phyloP scores from a whole-genome alignment of 495 filamentous ascomycete genomes.

The Aspergillus mulundensis region DNA sequence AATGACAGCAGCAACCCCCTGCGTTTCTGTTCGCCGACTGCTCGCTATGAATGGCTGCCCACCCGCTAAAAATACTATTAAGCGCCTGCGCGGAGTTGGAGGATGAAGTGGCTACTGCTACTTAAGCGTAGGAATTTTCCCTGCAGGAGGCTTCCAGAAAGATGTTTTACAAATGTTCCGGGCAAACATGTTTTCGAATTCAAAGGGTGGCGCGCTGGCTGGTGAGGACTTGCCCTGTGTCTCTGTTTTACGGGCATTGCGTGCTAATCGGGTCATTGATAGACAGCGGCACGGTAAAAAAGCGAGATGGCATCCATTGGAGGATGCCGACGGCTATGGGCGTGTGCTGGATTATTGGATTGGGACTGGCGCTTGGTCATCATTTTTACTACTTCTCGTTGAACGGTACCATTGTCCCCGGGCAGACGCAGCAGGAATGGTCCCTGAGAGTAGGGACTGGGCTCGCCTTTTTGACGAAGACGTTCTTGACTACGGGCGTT shows the following conservation, averaged over 20 bases:
- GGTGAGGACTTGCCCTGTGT: not conserved
- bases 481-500: conserved; percentile 3
- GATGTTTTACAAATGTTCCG: not conserved
- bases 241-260: not conserved
- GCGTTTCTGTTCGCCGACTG: not conserved
- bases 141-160: not conserved
- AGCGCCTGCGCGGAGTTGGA: not conserved
- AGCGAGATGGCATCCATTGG: conserved; percentile 4
- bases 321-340: conserved; percentile 4
- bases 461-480: conserved; percentile 3
- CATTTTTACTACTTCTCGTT: conserved; percentile 9
- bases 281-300: not conserved
- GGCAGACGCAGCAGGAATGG: conserved; percentile 4
- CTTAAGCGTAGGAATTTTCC: not conserved
- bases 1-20: not conserved
- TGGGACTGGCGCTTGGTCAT: conserved; percentile 1
- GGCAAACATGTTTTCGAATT: not conserved
- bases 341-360: not conserved
- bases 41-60: not conserved
- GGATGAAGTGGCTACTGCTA: not conserved
- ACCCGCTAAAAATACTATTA: not conserved
- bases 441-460: not conserved
- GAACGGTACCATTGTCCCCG: not conserved
- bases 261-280: not conserved
- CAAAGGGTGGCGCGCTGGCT: not conserved